phyloP scores from a whole-genome alignment of 2,329 filamentous ascomycete genomes.

The Fusarium papillatum region DNA sequence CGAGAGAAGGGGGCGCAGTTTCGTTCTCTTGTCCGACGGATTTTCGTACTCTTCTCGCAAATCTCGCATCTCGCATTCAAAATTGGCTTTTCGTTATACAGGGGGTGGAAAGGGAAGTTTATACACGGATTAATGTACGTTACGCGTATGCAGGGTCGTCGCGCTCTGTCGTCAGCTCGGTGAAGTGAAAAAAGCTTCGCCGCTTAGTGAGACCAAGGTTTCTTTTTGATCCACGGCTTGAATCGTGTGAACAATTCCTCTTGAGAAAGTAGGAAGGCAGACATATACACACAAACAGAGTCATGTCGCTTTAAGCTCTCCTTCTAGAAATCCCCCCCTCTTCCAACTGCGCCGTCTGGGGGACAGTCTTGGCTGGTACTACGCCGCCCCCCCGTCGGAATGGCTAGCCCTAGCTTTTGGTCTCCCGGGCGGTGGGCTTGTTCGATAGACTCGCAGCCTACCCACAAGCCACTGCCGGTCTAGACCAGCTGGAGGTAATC shows the following conservation, averaged over 20 bases:
- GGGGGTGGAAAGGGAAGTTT: neutral
- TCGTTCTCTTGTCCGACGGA: neutral
- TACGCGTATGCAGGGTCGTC: neutral
- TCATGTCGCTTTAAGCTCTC: constrained; percentile 25
- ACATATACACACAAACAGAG: neutral
- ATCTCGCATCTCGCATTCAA: constrained; percentile 2
- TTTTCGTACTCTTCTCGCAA: constrained; percentile 4
- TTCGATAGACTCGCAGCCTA: constrained; percentile 1
- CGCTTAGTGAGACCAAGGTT: neutral
- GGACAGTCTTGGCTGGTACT: neutral
- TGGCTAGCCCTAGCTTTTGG: neutral
- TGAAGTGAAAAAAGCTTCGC: neutral
- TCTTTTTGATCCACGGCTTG: neutral
- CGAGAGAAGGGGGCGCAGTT: neutral
- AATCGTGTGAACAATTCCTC: too few species aligned
- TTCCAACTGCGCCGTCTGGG: neutral
- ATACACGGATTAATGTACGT: neutral
- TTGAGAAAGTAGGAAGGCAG: neutral
- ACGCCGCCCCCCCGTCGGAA: neutral
- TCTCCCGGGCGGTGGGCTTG: neutral
- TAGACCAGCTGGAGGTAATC: neutral
- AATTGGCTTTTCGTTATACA: neutral
- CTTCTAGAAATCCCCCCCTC: constrained; percentile 11
- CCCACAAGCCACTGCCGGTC: neutral
- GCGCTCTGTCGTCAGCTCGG: neutral